Evolutionary conservation across 2,329 filamentous ascomycete species (phyloP), one percentile per base, ranked within the genome.

Genomic region (Pestalotiopsis sp.): DNA sequence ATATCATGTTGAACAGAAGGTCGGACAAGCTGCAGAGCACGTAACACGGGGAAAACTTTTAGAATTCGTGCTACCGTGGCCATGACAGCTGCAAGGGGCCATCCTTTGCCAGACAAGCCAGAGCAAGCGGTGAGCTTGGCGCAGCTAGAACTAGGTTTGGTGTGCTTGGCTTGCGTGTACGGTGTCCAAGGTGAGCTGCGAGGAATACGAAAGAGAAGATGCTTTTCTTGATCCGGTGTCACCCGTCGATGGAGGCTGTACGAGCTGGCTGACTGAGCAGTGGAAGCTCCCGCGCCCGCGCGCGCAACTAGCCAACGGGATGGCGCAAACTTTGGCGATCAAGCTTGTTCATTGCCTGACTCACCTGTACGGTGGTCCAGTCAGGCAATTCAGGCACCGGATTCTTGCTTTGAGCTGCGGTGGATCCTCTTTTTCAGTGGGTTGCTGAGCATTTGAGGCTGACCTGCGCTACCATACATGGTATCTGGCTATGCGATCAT

Each of bases 21-120:
- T 52, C 45, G 17, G 45, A 52, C 45, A 52, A n/a, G 45, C 17
- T 52, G 45, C 45, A 52, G 20, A n/a, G 45, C 45, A n/a, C 17
- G 45, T n/a, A n/a, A n/a, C 9, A 62, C 36, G 59, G 36, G 17
- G 9, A 27, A 60, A 31, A 31, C 20, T 39, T 61, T 61, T n/a
- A 61, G 31, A 31, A 36, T 38, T 61, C 58, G 31, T 38, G 25
- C 27, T 36, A 27, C 27, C 31, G 11, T 49, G 41, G 41, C n/a
- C 36, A 20, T 66, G 64, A 66, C 64, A 66, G 41, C 64, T 66
- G 49, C 49, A 56, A 66, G 41, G 38, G 25, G n/a, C 64, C 64
- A 23, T 65, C 25, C 2, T 36, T 9, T 62, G 6, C 20, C 31
- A 23, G 23, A 23, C 23, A 23, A 23, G 23, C 23, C 23, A 23